Evolutionary conservation across 225 moss, liverwort and hornwort genomes (phyloP).

Genomic region (Rhytidiadelphus loreus): DNA sequence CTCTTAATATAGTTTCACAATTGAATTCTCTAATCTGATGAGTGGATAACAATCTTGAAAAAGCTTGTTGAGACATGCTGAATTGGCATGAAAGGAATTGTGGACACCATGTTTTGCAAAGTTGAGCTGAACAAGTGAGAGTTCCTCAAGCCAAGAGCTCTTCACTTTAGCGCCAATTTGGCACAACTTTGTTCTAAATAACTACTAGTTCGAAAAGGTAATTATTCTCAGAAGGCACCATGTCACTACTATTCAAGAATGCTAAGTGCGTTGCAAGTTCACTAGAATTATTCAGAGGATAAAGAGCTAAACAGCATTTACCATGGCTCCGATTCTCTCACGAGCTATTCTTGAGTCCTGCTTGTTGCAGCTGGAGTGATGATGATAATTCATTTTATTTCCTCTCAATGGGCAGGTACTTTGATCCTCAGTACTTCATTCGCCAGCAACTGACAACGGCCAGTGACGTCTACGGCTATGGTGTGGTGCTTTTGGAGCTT

Average conservation of each 20-base stretch:
- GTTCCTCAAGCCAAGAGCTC: background rate
- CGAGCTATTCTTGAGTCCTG: background rate
- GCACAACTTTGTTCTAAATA: background rate
- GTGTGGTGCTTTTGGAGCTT: constrained; percentile 48
- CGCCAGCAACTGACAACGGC: constrained; percentile 43
- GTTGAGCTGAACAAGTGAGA: background rate
- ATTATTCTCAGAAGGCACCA: background rate
- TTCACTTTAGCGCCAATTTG: background rate
- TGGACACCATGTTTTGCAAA: background rate
- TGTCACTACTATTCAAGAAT: background rate
- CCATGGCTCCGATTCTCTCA: background rate
- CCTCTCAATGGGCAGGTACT: constrained; percentile 16
- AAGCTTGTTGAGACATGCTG: background rate
- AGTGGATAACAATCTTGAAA: background rate
- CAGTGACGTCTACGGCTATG: constrained; percentile 44
- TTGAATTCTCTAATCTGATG: background rate
- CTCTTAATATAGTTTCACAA: background rate
- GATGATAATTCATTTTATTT: background rate
- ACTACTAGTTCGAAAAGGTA: background rate
- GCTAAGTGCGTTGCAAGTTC: background rate
- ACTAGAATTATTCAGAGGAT: background rate
- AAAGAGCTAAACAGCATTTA: background rate
- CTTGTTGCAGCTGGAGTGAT: background rate
- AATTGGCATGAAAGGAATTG: background rate
- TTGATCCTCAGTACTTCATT: constrained; percentile 54